These are phyloP conservation scores for Pseudopyricularia cyperi DNA, from an alignment of 2,329 filamentous ascomycete species.

Conservation along the genomic window DNA sequence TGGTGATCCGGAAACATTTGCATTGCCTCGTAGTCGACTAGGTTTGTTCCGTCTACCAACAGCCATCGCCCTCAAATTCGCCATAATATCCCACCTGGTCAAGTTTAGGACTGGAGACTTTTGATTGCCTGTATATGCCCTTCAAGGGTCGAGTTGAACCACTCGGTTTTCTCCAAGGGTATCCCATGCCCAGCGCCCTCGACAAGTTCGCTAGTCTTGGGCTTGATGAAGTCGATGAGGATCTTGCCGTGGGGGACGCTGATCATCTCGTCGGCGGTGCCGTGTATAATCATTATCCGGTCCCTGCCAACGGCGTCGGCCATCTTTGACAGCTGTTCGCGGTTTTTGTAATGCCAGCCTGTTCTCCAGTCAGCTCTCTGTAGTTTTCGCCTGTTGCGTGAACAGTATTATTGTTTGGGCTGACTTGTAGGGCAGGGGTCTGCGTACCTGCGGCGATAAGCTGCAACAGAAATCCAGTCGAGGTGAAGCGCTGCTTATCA, in stretches of 20 bases:
- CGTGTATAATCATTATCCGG: conserved; percentile 67
- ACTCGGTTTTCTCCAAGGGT: conserved; percentile 54
- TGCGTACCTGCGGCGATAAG: conserved; percentile 46
- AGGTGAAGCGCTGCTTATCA: conserved; percentile 46
- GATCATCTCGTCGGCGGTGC: conserved; percentile 67
- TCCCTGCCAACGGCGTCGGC: conserved; percentile 57
- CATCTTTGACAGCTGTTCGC: conserved; percentile 50
- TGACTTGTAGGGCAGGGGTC: not conserved
- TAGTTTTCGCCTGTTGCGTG: not conserved
- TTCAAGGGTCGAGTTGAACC: conserved; percentile 54
- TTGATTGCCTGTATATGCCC: conserved; percentile 40
- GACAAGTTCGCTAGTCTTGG: conserved; percentile 47
- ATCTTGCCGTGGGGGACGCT: conserved; percentile 54
- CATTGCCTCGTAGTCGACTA: too few species aligned
- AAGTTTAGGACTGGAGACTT: too few species aligned
- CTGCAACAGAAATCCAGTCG: conserved; percentile 61
- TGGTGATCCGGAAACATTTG: too few species aligned
- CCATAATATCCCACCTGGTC: too few species aligned
- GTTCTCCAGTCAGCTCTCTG: not conserved
- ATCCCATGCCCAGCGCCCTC: conserved; percentile 66
- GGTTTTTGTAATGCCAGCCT: conserved; percentile 65
- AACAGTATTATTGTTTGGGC: not conserved
- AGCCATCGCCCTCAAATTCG: too few species aligned
- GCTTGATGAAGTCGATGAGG: conserved; percentile 51
- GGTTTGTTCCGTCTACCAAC: too few species aligned